Base-by-base conservation (phyloP, 345 rosid genomes). In the Moringa oleifera region DNA sequence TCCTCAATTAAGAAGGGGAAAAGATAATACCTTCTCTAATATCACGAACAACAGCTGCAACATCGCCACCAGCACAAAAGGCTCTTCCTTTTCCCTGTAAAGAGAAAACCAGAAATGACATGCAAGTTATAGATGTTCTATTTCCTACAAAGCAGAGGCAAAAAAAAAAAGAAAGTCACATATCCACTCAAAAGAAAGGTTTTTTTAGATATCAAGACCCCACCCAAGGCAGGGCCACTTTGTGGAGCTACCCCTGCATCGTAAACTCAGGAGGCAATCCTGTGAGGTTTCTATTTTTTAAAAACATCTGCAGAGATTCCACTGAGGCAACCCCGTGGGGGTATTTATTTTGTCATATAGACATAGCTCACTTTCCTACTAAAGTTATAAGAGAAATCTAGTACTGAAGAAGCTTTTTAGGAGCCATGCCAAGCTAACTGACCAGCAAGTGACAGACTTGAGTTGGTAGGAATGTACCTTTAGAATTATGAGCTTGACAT, bases 61-160 rank as follows among this genome's bases (percentile, higher is more conserved):
- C 90, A 75, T 91, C 98, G 25, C 96, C 96, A 33, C 95, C 94
- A 6, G 89, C 90, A 68, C 81, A 89, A 57, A 91, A 89, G 18
- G 95, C 85, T 77, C 88, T 81, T 60, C 97, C 96, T 45, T 71
- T 79, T 15, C 92, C 92, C 95, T 88, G 28, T 13, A 68, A 41
- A 61, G 24, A 63, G 45, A 57, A 18, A 11, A 41, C 6, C 37
- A 61, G 33, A 23, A 13, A 51, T 49, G 18, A 22, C 25, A 53
- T 20, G 21, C 23, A 53, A 20, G 25, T 53, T 3, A 12, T 1
- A 18, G 54, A 51, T 7, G 7, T 21, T 28, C 8, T 28, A 28
- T 8, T 28, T 8, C 33, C 5, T 28, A 28, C 8, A 28, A 28
- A 28, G 33, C 5, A 28, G 33, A 8, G 8, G 33, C 3, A 28